Percentiles rank a stretch among this genome's conserved stretches.
These are phyloP conservation scores for Phytophthora pistaciae DNA, from an alignment of 352 stramenopile species.

Conservation along the genomic window DNA sequence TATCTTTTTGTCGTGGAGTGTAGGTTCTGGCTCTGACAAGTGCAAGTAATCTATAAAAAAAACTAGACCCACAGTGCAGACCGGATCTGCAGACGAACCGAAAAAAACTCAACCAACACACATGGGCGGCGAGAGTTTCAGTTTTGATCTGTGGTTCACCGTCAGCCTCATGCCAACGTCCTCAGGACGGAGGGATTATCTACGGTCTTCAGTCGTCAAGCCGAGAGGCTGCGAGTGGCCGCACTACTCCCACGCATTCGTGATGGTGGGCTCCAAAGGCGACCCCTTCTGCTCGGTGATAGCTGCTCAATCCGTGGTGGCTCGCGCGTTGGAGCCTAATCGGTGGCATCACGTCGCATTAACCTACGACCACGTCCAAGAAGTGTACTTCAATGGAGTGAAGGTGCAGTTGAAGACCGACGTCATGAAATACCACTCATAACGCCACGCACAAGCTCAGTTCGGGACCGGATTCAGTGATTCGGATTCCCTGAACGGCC, in stretches of 20 bases:
- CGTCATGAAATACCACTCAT: too few species aligned
- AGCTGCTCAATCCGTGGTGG: constrained; percentile 11
- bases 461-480: constrained; percentile 35
- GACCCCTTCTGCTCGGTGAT: constrained; percentile 46
- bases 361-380: constrained; percentile 27
- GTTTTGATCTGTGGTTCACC: constrained; percentile 28
- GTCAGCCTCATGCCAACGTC: constrained; percentile 20
- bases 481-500: constrained; percentile 3
- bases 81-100: too few species aligned
- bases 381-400: constrained; percentile 41
- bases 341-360: constrained; percentile 53
- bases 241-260: constrained; percentile 37
- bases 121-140: constrained; percentile 16
- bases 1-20: too few species aligned
- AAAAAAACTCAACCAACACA: too few species aligned
- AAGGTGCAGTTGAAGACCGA: constrained; percentile 12
- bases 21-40: too few species aligned
- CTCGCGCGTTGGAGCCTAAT: constrained; percentile 17
- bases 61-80: too few species aligned
- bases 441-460: too few species aligned
- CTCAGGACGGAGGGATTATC: too few species aligned
- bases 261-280: constrained; percentile 25
- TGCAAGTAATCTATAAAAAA: too few species aligned
- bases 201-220: constrained; percentile 19
- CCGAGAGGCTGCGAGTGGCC: constrained; percentile 1